Base-by-base conservation (phyloP, 176 grass and related monocot species). In the Lolium multiflorum region DNA sequence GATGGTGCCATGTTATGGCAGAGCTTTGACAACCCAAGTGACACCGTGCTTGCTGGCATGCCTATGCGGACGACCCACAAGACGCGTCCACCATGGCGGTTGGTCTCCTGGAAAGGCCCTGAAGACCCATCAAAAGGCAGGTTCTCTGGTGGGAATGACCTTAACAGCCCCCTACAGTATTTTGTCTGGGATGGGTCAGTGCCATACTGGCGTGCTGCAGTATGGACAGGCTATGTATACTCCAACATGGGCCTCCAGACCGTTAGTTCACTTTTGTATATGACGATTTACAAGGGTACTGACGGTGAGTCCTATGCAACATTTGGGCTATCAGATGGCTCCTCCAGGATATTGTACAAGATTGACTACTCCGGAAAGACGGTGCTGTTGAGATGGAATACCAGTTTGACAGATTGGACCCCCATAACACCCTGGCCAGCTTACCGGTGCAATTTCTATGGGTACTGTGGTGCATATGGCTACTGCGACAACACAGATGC, bases 1-100 rank as follows among this genome's bases (percentile, higher is more conserved):
- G 46, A 35, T 1, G 82, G 77, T 65, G 69, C 4, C 5, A 47
- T 48, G 1, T 8, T 89, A 17, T 92, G 90, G 87, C 83, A 91
- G 44, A 91, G 90, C 58, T 91, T 91, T 3, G 70, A 88, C 22
- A 56, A 88, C 71, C 82, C 86, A 4, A 44, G 78, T 1, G 90
- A 92, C 48, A 72, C 74, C 0, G 0, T 76, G 1, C 47, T 92
- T 58, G 61, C 86, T 5, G 90, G 87, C 10, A 82, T 86, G 87
- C 85, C 78, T 59, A 7, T 92, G 0, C 17, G 50, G 22, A 6
- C 39, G 4, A 86, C 56, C 25, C 14, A 89, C 14, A 77, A 69
- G 52, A 51, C 39, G 1, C 25, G 5, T 0, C 22, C 74, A 59
- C 13, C 63, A 48, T 7, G 44, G 55, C 43, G 18, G 13, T 16